Evolutionary conservation across 1,284 basidiomycete species (phyloP).

Genomic region (Testicularia cyperi): DNA sequence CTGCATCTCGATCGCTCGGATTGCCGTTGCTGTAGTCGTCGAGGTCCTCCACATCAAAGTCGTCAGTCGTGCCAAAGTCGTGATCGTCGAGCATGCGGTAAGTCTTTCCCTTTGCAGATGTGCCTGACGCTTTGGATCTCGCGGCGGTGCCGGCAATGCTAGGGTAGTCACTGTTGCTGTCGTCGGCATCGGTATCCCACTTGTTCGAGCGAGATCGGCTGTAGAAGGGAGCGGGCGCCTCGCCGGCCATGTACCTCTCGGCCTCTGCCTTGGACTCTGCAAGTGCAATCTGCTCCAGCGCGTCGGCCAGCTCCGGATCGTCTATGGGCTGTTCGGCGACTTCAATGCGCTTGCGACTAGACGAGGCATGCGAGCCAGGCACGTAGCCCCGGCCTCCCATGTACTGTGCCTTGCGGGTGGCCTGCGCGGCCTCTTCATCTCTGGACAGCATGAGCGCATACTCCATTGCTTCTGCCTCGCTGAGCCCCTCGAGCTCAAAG

Average conservation of each 20-base stretch:
- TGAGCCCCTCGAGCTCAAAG: slow-evolving; percentile 70
- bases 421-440: slow-evolving; percentile 68
- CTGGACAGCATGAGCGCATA: slow-evolving; percentile 82
- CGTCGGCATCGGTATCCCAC: slow-evolving; percentile 1
- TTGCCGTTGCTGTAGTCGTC: not conserved
- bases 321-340: slow-evolving; percentile 13
- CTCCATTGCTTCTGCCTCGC: slow-evolving; percentile 75
- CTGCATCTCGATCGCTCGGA: not conserved
- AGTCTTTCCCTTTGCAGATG: not conserved
- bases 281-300: slow-evolving; percentile 44
- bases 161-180: not conserved
- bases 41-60: slow-evolving; percentile 3
- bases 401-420: slow-evolving; percentile 1
- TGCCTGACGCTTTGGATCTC: not conserved
- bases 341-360: slow-evolving; percentile 9
- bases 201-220: not conserved
- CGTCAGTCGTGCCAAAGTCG: slow-evolving; percentile 13
- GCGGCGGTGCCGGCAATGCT: not conserved
- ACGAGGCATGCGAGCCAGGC: slow-evolving; percentile 15
- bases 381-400: slow-evolving; percentile 20
- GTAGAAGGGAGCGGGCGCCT: slow-evolving; percentile 11
- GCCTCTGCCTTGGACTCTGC: slow-evolving; percentile 36
- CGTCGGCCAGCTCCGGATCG: slow-evolving; percentile 41
- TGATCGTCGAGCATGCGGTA: slow-evolving; percentile 18
- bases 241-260: slow-evolving; percentile 1